A percentile compares a stretch with the other conserved stretches of the same genome.
phyloP scores from a whole-genome alignment of 257 asterid species.

The Solanum chmielewskii region DNA sequence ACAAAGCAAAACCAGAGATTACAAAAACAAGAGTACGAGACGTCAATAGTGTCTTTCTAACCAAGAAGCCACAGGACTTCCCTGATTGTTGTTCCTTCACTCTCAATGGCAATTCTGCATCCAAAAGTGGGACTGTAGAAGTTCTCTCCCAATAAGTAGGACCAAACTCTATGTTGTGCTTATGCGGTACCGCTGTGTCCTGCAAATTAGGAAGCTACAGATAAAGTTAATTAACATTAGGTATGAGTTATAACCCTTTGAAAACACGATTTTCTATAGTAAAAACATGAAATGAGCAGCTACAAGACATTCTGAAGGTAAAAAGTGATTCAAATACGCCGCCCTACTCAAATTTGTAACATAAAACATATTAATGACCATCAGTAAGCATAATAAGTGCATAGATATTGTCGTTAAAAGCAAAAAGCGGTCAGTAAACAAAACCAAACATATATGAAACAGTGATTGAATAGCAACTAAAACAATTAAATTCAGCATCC shows the following conservation, averaged over 20 bases:
- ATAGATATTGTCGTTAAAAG: background rate
- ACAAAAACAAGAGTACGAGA: slow-evolving; percentile 38
- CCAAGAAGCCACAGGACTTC: slow-evolving; percentile 21
- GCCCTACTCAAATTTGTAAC: background rate
- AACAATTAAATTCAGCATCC: background rate
- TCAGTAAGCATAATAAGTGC: background rate
- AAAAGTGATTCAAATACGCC: background rate
- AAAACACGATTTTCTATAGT: background rate
- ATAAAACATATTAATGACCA: background rate
- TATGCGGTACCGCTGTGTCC: slow-evolving; percentile 19
- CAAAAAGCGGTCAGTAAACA: background rate
- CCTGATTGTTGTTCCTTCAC: slow-evolving; percentile 23
- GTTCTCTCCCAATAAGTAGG: slow-evolving; percentile 12
- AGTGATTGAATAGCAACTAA: background rate
- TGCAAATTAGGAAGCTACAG: slow-evolving; percentile 13
- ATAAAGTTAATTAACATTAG: slow-evolving; percentile 3
- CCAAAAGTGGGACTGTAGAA: slow-evolving; percentile 46
- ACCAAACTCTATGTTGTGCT: slow-evolving; percentile 6
- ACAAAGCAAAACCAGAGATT: slow-evolving; percentile 35
- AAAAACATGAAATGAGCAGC: background rate
- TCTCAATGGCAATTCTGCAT: slow-evolving; percentile 33
- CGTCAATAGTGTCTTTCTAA: slow-evolving; percentile 14
- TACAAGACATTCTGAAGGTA: background rate
- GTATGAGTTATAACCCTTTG: background rate
- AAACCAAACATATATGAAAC: background rate